These are phyloP conservation scores for Tillandsia fasciculata DNA, from an alignment of 176 grass and related monocot species.

Conservation along the genomic window DNA sequence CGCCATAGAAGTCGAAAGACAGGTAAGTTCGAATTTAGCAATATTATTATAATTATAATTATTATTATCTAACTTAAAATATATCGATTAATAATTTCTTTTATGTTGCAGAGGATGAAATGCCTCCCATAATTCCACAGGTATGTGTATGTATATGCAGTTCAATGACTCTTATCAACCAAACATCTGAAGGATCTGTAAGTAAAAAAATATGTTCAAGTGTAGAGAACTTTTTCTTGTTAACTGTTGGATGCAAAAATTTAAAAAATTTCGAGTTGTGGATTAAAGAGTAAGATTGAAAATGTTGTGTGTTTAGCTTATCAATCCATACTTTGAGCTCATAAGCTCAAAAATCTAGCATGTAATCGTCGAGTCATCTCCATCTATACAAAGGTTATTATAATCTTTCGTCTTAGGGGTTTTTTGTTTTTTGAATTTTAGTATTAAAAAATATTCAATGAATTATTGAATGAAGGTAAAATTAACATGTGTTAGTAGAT, in stretches of 20 bases:
- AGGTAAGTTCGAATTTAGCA: conserved; percentile 43
- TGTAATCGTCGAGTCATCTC: no score
- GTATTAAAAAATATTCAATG: no score
- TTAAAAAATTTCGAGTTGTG: not conserved
- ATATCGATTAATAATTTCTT: not conserved
- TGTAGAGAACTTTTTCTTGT: not conserved
- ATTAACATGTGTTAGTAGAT: no score
- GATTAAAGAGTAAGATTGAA: no score
- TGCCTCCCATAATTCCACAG: conserved; percentile 52
- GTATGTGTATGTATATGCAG: conserved; percentile 24
- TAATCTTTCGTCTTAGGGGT: no score
- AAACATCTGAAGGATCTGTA: not conserved
- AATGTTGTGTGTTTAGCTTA: no score
- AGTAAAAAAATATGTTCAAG: conserved; percentile 11
- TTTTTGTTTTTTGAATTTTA: no score
- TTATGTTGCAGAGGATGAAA: conserved; percentile 65
- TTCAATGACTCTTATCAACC: conserved; percentile 7
- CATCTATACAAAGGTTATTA: no score
- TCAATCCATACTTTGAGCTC: no score
- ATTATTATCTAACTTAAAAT: conserved; percentile 11
- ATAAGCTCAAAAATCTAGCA: no score
- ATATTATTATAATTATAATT: conserved; percentile 15
- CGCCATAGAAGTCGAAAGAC: conserved; percentile 74
- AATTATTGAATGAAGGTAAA: no score
- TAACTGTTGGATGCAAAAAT: not conserved